Evolutionary conservation across 176 grass and related monocot genomes (phyloP).

Genomic region (Miscanthus lutarioriparius): DNA sequence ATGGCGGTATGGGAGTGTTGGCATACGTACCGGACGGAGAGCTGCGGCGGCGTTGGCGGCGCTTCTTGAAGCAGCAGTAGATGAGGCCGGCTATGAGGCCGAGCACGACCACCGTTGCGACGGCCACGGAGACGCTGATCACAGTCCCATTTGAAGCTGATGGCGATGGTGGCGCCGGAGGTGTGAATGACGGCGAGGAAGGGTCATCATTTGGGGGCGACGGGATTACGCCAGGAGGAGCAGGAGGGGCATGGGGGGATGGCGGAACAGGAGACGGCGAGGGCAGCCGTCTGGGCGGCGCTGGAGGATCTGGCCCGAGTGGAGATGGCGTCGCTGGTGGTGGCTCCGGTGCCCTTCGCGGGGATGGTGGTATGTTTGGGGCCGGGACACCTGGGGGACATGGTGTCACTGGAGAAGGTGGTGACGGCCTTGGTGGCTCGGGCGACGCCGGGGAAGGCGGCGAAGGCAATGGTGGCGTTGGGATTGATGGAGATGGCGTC

Average conservation of each 20-base stretch:
- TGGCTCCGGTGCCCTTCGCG: neutral
- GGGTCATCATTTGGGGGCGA: neutral
- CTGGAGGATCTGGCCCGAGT: neutral
- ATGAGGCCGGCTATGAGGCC: slow-evolving; percentile 38
- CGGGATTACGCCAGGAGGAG: slow-evolving; percentile 3
- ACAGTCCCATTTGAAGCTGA: slow-evolving; percentile 8
- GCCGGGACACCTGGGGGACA: neutral
- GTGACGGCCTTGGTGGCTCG: neutral
- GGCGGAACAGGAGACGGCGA: neutral
- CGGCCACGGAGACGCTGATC: slow-evolving; percentile 40
- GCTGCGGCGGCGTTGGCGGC: slow-evolving; percentile 10
- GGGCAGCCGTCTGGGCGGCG: neutral
- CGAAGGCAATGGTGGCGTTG: neutral
- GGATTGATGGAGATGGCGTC: neutral
- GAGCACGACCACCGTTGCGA: slow-evolving; percentile 19
- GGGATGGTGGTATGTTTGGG: neutral
- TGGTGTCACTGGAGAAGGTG: neutral
- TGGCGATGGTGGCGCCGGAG: neutral
- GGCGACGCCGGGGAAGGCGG: neutral
- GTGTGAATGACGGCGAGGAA: neutral
- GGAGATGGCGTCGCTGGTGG: neutral
- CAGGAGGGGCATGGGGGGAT: neutral
- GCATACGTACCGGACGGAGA: slow-evolving; percentile 28
- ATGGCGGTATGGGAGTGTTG: neutral
- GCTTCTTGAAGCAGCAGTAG: slow-evolving; percentile 29